phyloP scores from a whole-genome alignment of 1,284 basidiomycete species.

The Ceratobasidium sp. region DNA sequence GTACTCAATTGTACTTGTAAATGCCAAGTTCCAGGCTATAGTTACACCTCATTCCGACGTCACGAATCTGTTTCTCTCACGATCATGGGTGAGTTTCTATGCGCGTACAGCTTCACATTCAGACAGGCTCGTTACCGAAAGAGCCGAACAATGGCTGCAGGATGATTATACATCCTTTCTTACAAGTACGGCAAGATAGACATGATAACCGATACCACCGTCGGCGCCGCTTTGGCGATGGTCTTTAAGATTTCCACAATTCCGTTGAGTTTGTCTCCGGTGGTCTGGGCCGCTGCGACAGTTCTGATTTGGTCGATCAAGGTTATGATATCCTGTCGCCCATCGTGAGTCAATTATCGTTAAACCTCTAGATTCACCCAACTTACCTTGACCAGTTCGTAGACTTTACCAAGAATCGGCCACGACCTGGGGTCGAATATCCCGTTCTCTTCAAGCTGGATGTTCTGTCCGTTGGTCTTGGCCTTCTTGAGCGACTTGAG shows the following conservation, averaged over 20 bases:
- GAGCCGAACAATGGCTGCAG: too few relatives aligned
- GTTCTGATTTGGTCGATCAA: background rate
- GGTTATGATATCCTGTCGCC: background rate
- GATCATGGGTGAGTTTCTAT: too few relatives aligned
- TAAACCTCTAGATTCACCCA: background rate
- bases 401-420: background rate
- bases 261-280: background rate
- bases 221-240: background rate
- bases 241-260: background rate
- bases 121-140: too few relatives aligned
- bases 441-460: background rate
- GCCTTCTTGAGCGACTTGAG: background rate
- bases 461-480: background rate
- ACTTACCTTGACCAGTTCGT: conserved; percentile 3
- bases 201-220: background rate
- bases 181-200: background rate
- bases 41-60: too few relatives aligned
- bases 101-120: too few relatives aligned
- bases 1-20: too few relatives aligned
- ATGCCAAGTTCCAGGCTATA: too few relatives aligned
- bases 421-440: background rate
- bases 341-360: background rate
- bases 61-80: too few relatives aligned
- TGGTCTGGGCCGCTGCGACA: background rate
- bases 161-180: too few relatives aligned